phyloP scores from a whole-genome alignment of 805 yeast species.

The Hanseniaspora occidentalis region DNA sequence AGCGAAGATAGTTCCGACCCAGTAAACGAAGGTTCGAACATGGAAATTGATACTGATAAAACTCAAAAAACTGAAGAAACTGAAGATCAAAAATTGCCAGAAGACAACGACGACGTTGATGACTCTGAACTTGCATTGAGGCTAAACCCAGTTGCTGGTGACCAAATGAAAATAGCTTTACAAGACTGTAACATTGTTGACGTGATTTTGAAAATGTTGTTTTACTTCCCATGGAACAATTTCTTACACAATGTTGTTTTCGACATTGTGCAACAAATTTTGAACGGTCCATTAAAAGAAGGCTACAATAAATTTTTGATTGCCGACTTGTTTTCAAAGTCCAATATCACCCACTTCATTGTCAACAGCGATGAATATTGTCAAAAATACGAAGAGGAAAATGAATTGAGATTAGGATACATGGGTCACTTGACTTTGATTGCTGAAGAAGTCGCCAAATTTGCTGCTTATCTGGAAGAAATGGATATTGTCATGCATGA shows the following conservation, averaged over 20 bases:
- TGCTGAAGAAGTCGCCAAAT: slow-evolving; percentile 93
- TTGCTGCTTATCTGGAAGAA: slow-evolving; percentile 35
- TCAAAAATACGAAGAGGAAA: slow-evolving; percentile 43
- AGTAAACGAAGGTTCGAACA: slow-evolving; percentile 19
- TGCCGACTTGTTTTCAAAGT: slow-evolving; percentile 48
- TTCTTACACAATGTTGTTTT: slow-evolving; percentile 78
- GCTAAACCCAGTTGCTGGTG: slow-evolving; percentile 52
- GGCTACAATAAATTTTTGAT: slow-evolving; percentile 60
- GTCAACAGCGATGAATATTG: slow-evolving; percentile 54
- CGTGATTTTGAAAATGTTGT: slow-evolving; percentile 55
- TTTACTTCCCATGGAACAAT: slow-evolving; percentile 70
- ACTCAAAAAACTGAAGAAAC: slow-evolving; percentile 3
- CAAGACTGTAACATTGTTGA: slow-evolving; percentile 50
- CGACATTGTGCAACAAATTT: slow-evolving; percentile 70
- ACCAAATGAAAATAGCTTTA: slow-evolving; percentile 53
- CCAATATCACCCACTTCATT: slow-evolving; percentile 47
- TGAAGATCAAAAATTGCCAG: background rate
- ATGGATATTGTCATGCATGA: slow-evolving; percentile 20
- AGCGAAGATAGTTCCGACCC: slow-evolving; percentile 13
- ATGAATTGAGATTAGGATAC: slow-evolving; percentile 72
- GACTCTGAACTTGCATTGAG: slow-evolving; percentile 30
- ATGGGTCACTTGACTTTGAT: slow-evolving; percentile 92
- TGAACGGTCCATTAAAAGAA: slow-evolving; percentile 59
- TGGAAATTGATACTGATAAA: slow-evolving; percentile 6
- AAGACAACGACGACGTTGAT: slow-evolving; percentile 5